Evolutionary conservation across 257 asterid genomes (phyloP), one percentile per base, ranked within the genome.

Genomic region (Ehretia macrophylla): DNA sequence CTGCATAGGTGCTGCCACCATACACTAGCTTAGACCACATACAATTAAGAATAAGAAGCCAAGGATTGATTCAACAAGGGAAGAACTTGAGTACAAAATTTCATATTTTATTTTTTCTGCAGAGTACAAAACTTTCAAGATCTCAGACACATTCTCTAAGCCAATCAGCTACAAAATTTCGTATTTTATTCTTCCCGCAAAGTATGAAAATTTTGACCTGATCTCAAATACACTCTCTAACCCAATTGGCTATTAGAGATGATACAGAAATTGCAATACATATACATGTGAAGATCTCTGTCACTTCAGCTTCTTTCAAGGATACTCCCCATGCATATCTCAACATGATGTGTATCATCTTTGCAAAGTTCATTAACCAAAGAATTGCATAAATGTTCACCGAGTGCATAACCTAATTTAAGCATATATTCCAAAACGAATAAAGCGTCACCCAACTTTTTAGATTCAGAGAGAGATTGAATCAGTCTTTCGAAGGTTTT

Each of bases 301-400:
- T 39, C 37, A 51, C 58, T 42, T 54, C 38, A 60, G 61, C 21
- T 58, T 32, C 20, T 32, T 53, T 59, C 40, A 42, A 80, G 55
- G 62, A 73, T 68, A 56, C 65, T 48, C 42, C 58, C 64, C 20
- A 77, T 51, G 38, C 54, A 64, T 17, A 54, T 64, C 67, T 70
- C 71, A 45, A 61, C 47, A 18, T 47, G 61, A 51, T 22, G 67
- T 17, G 59, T 22, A 57, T 68, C 61, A 62, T 63, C 83, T 60
- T 65, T 70, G 72, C 87, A 79, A 39, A 83, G 81, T 75, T 75
- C 70, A 62, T 60, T 46, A 56, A 82, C 87, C 67, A 78, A 53
- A 55, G 68, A 72, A 68, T 9, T 39, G 55, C 77, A 66, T 60
- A 69, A 47, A 63, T 58, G 51, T 67, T 64, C 60, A 60, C 62